Evolutionary conservation across 441 rosid species (phyloP).

Genomic region (Euphorbia schlechtendalii): DNA sequence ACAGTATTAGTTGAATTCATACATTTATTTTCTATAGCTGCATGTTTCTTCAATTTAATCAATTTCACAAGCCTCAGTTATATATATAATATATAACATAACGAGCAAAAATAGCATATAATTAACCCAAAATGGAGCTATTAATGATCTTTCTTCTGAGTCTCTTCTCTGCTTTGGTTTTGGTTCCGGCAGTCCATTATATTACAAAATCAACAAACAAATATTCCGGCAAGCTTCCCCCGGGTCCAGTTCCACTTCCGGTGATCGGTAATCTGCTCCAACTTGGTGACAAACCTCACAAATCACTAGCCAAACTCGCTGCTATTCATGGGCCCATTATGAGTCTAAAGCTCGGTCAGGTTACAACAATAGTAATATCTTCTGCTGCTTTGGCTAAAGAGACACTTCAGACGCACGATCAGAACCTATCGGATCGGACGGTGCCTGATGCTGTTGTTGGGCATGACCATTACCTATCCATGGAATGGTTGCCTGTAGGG

Average conservation of each 20-base stretch:
- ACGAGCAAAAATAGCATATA: no score
- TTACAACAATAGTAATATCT: conserved; percentile 2
- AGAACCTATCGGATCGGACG: conserved; percentile 1
- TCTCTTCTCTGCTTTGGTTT: background rate
- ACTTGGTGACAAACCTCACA: conserved; percentile 1
- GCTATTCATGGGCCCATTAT: conserved; percentile 3
- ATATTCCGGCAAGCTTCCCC: background rate
- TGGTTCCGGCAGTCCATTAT: background rate
- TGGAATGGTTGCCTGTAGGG: conserved; percentile 11
- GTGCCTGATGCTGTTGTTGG: background rate
- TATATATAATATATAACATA: no score
- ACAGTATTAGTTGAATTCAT: no score
- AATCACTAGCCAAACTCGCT: background rate
- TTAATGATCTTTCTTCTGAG: background rate
- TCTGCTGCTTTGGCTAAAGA: background rate
- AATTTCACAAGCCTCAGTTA: background rate
- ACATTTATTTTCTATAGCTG: no score
- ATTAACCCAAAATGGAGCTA: background rate
- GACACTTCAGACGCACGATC: conserved; percentile 10
- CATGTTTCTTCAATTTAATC: background rate
- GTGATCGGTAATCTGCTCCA: background rate
- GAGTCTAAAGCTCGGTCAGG: background rate
- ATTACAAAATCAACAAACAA: background rate
- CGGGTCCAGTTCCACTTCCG: background rate
- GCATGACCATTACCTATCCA: background rate